A percentile compares a stretch with the other conserved stretches of the same genome.
Conservation (phyloP, 148 eudicot species). For the Chenopodium berlandieri region DNA sequence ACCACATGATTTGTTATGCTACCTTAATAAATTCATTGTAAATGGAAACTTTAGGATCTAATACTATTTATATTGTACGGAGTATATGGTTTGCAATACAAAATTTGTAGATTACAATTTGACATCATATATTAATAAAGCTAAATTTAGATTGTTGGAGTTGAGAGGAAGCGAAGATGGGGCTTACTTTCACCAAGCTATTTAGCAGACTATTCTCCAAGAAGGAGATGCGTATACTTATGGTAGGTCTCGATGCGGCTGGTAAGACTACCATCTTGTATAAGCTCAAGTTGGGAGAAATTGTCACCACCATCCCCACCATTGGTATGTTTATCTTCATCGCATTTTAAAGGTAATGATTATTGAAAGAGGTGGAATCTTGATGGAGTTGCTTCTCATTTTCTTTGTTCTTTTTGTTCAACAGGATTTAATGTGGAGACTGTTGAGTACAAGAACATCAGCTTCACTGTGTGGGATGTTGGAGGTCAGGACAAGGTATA, state of each 20-base stretch:
- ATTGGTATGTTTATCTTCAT: conserved; percentile 46
- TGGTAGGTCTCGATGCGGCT: conserved; percentile 86
- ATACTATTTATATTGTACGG: not conserved
- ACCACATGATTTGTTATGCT: no score
- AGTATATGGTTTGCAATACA: not conserved
- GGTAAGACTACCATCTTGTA: conserved; percentile 77
- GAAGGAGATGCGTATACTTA: conserved; percentile 72
- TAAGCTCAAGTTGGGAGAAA: conserved; percentile 77
- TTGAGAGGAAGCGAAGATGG: conserved; percentile 38
- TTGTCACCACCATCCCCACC: conserved; percentile 76
- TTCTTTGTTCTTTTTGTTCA: not conserved
- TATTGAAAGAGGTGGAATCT: not conserved
- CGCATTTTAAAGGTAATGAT: not conserved
- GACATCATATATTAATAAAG: not conserved
- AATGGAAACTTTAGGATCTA: no score
- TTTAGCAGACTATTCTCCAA: conserved; percentile 65
- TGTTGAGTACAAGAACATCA: no score
- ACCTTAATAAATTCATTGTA: no score
- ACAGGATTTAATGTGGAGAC: conserved; percentile 33
- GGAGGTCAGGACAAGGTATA: conserved; percentile 72
- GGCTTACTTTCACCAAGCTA: conserved; percentile 69
- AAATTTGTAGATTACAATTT: not conserved
- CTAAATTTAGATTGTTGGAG: conserved; percentile 18
- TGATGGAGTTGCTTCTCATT: not conserved
- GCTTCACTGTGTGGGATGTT: conserved; percentile 23